phyloP scores from a whole-genome alignment of 495 filamentous ascomycete genomes.

The Penicillium bovifimosum region DNA sequence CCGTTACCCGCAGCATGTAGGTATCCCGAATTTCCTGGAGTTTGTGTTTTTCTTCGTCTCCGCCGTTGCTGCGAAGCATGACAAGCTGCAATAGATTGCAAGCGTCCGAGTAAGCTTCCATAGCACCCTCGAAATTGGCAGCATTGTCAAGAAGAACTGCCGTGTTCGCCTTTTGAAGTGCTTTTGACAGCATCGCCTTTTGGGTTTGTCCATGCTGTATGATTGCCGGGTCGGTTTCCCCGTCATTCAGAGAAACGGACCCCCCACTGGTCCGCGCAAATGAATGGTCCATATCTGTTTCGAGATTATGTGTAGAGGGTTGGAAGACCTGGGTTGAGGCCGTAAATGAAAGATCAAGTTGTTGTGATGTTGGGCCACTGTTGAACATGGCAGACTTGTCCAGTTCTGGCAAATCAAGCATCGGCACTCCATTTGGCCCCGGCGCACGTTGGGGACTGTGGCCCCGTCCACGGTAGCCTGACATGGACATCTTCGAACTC shows the following conservation, averaged over 20 bases:
- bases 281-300: constrained; percentile 9
- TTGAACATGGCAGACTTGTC: constrained; percentile 20
- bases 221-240: constrained; percentile 26
- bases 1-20: constrained; percentile 80
- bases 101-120: constrained; percentile 86
- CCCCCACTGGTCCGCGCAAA: constrained; percentile 22
- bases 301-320: constrained; percentile 13
- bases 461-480: constrained; percentile 16
- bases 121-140: constrained; percentile 87
- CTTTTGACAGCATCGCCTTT: constrained; percentile 89
- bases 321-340: constrained; percentile 18
- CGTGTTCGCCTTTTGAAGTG: constrained; percentile 89
- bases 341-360: constrained; percentile 25
- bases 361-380: constrained; percentile 10
- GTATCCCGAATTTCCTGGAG: constrained; percentile 84
- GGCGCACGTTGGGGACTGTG: constrained; percentile 17
- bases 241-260: constrained; percentile 21
- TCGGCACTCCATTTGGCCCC: constrained; percentile 13
- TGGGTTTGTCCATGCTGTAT: constrained; percentile 54
- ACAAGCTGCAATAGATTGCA: constrained; percentile 79
- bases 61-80: constrained; percentile 72
- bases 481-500: constrained; percentile 52
- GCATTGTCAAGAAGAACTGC: constrained; percentile 93
- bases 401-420: constrained; percentile 19
- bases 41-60: constrained; percentile 77